Evolutionary conservation across 371 early-diverging fungal species (phyloP), one percentile per base, ranked within the genome.

Genomic region (Mucor indicus): DNA sequence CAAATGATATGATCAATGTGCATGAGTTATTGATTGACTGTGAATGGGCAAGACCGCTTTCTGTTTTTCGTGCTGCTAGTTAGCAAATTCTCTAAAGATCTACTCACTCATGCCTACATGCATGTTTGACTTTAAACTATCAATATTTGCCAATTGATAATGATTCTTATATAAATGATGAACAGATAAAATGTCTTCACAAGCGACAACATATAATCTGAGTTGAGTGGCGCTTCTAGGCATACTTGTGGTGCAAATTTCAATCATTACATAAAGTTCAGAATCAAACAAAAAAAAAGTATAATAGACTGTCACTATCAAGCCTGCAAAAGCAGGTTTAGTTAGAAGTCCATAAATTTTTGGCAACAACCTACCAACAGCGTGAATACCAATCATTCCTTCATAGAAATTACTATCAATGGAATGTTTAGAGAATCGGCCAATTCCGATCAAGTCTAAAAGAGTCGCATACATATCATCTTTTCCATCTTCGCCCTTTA

Each of bases 401-500:
- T 50, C 43, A 37, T 37, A 51, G 15, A 22, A 20, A 30, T 51
- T 44, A 7, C 11, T 37, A 38, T 44, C 38, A 31, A 51, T 51
- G 19, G 44, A 51, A 15, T 44, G 29, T 21, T 31, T 37, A 27
- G 44, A 44, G 5, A 45, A 24, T 13, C 16, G 16, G 21, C 46
- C 35, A 46, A 53, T 53, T 45, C 53, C n/a, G 17, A 45, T 45
- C 3, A 53, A 25, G 33, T 53, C 53, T 24, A 44, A 29, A 11
- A 52, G 23, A 25, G 16, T 27, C 19, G 11, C 30, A 35, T 46
- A 38, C 21, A 39, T 19, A 40, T 45, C 38, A 47, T 60, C 62
- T 63, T 75, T 65, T 66, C 60, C 48, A 51, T 69, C 42, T 50
- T 64, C 69, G 12, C 55, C 61, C 47, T 63, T 69, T 19, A 54